Percentiles rank a stretch among this genome's conserved stretches.
These are phyloP conservation scores for Aspergillus eucalypticola DNA, from an alignment of 2,329 filamentous ascomycete species.

Conservation along the genomic window DNA sequence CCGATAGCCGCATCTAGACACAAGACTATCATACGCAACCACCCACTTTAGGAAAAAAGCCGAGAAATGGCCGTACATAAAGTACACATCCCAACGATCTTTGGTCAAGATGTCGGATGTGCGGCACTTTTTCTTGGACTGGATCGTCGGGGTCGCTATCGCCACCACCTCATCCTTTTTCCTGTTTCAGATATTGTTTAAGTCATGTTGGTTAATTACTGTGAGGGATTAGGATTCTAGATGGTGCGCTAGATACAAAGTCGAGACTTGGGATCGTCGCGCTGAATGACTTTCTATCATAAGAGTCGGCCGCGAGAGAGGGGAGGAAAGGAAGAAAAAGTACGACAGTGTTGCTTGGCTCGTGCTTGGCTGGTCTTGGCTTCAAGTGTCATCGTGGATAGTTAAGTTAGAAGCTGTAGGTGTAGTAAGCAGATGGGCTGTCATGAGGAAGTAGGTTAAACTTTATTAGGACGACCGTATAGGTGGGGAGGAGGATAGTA, in stretches of 20 bases:
- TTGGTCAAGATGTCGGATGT: neutral
- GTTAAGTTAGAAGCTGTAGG: neutral
- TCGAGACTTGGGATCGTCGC: neutral
- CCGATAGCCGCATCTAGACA: neutral
- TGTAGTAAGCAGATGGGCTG: neutral
- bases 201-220: neutral
- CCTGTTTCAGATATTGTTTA: neutral
- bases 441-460: neutral
- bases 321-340: neutral
- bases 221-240: neutral
- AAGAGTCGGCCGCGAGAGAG: neutral
- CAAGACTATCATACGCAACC: neutral
- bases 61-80: neutral
- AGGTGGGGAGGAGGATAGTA: no score
- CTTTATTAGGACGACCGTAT: neutral
- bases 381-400: neutral
- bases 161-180: neutral
- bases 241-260: neutral
- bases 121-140: conserved; percentile 5
- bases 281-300: neutral
- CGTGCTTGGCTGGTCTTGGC: neutral
- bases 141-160: no score
- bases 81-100: neutral
- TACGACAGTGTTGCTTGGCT: neutral
- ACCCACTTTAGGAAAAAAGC: neutral